Evolutionary conservation across 768 basidiomycete genomes (phyloP).

Genomic region (Tylopilus sp.): DNA sequence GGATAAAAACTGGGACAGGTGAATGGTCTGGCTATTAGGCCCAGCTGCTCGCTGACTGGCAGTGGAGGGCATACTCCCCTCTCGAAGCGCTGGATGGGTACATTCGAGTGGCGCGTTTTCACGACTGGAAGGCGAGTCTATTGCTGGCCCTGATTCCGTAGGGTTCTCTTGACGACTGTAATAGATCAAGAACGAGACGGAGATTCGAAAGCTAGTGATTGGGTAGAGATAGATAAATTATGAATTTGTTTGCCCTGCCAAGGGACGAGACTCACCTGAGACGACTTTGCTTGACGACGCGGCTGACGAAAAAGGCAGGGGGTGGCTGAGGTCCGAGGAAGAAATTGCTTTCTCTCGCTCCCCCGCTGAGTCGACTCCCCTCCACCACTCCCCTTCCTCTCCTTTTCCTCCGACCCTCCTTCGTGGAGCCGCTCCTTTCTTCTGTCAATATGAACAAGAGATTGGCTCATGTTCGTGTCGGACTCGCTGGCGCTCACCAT

Average conservation of each 20-base stretch:
- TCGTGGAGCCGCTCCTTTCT: slow-evolving; percentile 30
- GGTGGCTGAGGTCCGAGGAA: slow-evolving; percentile 7
- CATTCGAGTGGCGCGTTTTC: slow-evolving; percentile 59
- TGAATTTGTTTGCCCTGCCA: slow-evolving; percentile 1
- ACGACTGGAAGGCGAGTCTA: slow-evolving; percentile 62
- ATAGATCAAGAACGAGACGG: slow-evolving; percentile 24
- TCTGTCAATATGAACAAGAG: slow-evolving; percentile 26
- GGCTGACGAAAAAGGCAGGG: neutral
- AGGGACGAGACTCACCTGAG: neutral
- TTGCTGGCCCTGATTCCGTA: neutral
- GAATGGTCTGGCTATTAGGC: slow-evolving; percentile 10
- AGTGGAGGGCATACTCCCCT: slow-evolving; percentile 40
- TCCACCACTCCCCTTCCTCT: neutral
- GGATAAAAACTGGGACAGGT: slow-evolving; percentile 46
- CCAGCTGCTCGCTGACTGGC: neutral
- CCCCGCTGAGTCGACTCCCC: slow-evolving; percentile 3
- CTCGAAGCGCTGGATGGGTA: slow-evolving; percentile 61
- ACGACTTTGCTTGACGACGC: neutral
- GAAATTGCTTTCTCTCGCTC: neutral
- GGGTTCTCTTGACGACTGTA: neutral
- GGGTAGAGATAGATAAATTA: neutral
- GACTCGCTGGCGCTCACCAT: slow-evolving; percentile 19
- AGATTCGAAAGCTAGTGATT: slow-evolving; percentile 20
- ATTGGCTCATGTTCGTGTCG: slow-evolving; percentile 25
- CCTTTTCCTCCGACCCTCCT: slow-evolving; percentile 20